Percentiles rank a stretch among this genome's conserved stretches.
phyloP scores from a whole-genome alignment of 108 stramenopile genomes.

The Mediolabrus comicus region DNA sequence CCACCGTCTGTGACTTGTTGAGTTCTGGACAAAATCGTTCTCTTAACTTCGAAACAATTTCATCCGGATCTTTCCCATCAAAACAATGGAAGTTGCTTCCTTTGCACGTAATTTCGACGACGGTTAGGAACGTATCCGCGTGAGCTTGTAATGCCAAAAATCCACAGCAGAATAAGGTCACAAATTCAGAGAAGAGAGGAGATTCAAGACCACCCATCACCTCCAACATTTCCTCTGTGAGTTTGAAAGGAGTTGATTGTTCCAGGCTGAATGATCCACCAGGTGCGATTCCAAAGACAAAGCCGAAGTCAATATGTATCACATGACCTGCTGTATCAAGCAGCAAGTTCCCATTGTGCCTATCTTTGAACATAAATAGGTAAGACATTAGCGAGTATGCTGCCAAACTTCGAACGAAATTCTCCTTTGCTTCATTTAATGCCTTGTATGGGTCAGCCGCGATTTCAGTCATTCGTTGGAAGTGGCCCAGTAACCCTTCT shows the following conservation, averaged over 20 bases:
- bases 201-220: conserved; percentile 91
- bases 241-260: conserved; percentile 94
- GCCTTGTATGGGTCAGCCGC: conserved; percentile 80
- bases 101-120: conserved; percentile 89
- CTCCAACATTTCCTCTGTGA: conserved; percentile 96
- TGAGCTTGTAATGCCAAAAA: conserved; percentile 96
- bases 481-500: conserved; percentile 76
- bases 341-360: conserved; percentile 97
- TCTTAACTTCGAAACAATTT: conserved; percentile 72
- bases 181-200: conserved; percentile 93
- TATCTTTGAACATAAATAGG: conserved; percentile 96
- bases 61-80: conserved; percentile 75
- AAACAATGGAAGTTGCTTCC: conserved; percentile 94
- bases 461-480: conserved; percentile 79
- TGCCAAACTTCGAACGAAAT: conserved; percentile 91
- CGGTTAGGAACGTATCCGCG: conserved; percentile 76
- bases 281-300: conserved; percentile 94
- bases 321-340: conserved; percentile 96
- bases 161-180: conserved; percentile 93
- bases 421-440: conserved; percentile 70
- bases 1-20: conserved; percentile 86
- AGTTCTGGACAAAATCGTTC: conserved; percentile 84
- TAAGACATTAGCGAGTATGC: conserved; percentile 97
- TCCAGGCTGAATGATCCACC: conserved; percentile 95
- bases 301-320: conserved; percentile 99